phyloP scores from a whole-genome alignment of 2,329 filamentous ascomycete species.

The Orbilia quercus region DNA sequence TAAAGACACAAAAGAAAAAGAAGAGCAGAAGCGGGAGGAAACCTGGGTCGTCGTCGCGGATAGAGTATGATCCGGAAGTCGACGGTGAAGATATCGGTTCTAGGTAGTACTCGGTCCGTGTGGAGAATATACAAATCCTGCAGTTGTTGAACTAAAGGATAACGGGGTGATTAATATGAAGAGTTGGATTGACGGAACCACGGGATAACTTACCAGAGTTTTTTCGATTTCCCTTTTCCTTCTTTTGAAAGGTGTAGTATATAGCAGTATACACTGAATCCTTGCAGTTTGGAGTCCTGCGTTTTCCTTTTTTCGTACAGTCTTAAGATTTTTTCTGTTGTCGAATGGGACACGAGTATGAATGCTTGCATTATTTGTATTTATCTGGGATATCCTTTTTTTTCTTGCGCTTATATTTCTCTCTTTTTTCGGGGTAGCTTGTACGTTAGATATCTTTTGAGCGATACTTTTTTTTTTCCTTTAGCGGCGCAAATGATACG shows the following conservation, averaged over 20 bases:
- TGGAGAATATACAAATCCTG: too few relatives aligned
- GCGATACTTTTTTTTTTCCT: too few relatives aligned
- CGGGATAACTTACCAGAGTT: background rate
- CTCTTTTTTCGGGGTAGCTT: too few relatives aligned
- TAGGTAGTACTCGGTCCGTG: slow-evolving; percentile 2
- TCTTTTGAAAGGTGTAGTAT: background rate
- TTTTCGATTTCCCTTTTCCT: background rate
- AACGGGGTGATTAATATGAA: slow-evolving; percentile 4
- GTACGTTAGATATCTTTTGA: too few relatives aligned
- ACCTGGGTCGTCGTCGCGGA: slow-evolving; percentile 4
- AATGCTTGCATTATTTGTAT: too few relatives aligned
- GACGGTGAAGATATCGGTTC: slow-evolving; percentile 34
- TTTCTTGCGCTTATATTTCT: too few relatives aligned
- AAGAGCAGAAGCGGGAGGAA: background rate
- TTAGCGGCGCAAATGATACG: too few relatives aligned
- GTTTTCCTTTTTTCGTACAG: background rate
- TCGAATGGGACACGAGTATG: too few relatives aligned
- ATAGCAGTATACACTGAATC: background rate
- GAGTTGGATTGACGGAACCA: background rate
- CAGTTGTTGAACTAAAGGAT: background rate
- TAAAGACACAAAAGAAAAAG: slow-evolving; percentile 29
- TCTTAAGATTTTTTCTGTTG: background rate
- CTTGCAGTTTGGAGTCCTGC: slow-evolving; percentile 11
- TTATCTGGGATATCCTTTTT: too few relatives aligned
- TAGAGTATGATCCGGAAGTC: slow-evolving; percentile 50